Percentiles rank a stretch among this genome's conserved stretches.
Evolutionary conservation across 495 filamentous ascomycete genomes (phyloP).

Genomic region (Talaromyces stipitatus): DNA sequence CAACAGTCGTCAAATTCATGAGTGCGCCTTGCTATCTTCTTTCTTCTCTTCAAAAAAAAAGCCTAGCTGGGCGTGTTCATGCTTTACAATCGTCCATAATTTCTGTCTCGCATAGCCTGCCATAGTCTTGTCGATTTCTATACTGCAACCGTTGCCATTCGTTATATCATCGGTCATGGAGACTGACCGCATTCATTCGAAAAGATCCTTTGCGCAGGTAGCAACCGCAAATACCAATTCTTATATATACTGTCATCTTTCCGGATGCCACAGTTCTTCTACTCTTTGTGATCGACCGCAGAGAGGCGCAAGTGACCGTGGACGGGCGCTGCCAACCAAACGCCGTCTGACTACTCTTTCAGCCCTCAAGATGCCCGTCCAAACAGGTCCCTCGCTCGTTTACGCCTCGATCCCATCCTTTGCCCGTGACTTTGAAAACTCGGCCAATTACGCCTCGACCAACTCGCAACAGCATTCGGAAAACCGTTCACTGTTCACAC

Average conservation of each 20-base stretch:
- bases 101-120: neutral
- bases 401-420: conserved; percentile 60
- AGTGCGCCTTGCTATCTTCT: neutral
- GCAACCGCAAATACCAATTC: conserved; percentile 26
- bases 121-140: neutral
- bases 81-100: neutral
- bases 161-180: conserved; percentile 12
- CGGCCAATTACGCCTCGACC: neutral
- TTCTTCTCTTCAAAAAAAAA: neutral
- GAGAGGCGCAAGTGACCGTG: conserved; percentile 15
- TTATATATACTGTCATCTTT: conserved; percentile 9
- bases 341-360: conserved; percentile 14
- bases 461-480: neutral
- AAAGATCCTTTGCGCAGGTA: conserved; percentile 41
- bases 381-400: conserved; percentile 37
- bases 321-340: conserved; percentile 21
- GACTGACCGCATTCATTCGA: conserved; percentile 23
- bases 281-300: conserved; percentile 12
- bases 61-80: neutral
- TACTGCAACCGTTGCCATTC: neutral
- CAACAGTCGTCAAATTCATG: neutral
- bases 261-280: conserved; percentile 15
- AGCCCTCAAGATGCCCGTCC: conserved; percentile 33
- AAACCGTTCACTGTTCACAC: neutral
- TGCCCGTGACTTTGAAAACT: conserved; percentile 1